A percentile compares a stretch with the other conserved stretches of the same genome.
Conservation (phyloP, 306 rosid species). For the Notholithocarpus densiflorus region DNA sequence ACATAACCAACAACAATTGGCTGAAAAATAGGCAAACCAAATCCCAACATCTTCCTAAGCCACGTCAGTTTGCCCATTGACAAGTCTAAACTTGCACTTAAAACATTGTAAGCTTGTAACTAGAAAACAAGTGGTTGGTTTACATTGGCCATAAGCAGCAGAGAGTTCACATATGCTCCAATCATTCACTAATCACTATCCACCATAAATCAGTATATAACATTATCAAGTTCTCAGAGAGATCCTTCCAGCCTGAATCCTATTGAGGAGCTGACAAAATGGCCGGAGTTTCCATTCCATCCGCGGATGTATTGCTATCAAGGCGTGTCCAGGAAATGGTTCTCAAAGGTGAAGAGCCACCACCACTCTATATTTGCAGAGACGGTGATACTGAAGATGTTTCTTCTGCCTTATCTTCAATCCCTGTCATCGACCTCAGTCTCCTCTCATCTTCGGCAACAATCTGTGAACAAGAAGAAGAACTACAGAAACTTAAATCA, state of each 20-base stretch:
- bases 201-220: not conserved
- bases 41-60: too few relatives aligned
- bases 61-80: too few relatives aligned
- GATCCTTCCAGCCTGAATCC: not conserved
- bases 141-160: not conserved
- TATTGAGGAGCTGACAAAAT: not conserved
- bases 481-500: slow-evolving; percentile 29
- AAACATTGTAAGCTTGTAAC: too few relatives aligned
- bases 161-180: not conserved
- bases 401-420: slow-evolving; percentile 11
- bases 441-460: slow-evolving; percentile 16
- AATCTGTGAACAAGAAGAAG: slow-evolving; percentile 3
- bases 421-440: slow-evolving; percentile 26
- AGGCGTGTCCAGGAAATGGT: slow-evolving; percentile 43
- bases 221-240: not conserved
- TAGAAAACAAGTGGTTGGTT: not conserved
- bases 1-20: too few relatives aligned
- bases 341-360: slow-evolving; percentile 31
- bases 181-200: not conserved
- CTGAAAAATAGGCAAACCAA: too few relatives aligned
- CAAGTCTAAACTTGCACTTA: too few relatives aligned
- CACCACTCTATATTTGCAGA: slow-evolving; percentile 32
- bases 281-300: not conserved
- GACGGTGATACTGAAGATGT: slow-evolving; percentile 9
- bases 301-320: slow-evolving; percentile 19